A percentile compares a stretch with the other conserved stretches of the same genome.
Conservation (phyloP, 305 asterid species). For the Rubia occidens region DNA sequence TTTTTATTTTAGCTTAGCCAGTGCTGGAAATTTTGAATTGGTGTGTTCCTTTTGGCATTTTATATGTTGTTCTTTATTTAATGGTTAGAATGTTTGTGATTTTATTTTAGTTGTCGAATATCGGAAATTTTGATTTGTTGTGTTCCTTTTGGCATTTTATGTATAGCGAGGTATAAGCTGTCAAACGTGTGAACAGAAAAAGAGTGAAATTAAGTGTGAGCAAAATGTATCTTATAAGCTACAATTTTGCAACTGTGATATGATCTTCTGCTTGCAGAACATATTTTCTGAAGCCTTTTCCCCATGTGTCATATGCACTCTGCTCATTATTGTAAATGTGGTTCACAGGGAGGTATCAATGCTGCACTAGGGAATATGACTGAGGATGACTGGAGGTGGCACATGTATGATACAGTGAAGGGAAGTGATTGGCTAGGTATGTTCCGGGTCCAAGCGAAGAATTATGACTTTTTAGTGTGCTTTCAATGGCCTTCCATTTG, state of each 20-base stretch:
- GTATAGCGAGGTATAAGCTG: neutral
- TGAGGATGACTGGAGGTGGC: constrained; percentile 99
- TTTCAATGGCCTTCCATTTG: neutral
- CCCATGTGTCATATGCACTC: neutral
- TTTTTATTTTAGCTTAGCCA: too few species aligned
- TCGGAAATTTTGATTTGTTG: neutral
- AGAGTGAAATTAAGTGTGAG: neutral
- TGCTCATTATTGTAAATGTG: neutral
- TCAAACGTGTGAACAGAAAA: neutral
- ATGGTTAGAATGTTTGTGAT: neutral
- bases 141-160: neutral
- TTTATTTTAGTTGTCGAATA: neutral
- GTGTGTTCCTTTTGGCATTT: neutral
- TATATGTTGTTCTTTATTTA: neutral
- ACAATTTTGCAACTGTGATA: neutral
- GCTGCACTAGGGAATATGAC: constrained; percentile 97
- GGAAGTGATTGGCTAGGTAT: constrained; percentile 99
- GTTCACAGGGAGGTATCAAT: constrained; percentile 85
- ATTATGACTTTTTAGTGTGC: neutral
- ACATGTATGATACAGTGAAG: constrained; percentile 96
- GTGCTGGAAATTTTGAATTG: too few species aligned
- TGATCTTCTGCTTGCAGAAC: neutral
- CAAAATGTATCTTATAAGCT: neutral
- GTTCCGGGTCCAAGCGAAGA: neutral
- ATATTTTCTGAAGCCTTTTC: neutral